Percentiles rank a stretch among this genome's conserved stretches.
phyloP scores from a whole-genome alignment of 164 flowering plant species.

The Magnolia changhungtana region DNA sequence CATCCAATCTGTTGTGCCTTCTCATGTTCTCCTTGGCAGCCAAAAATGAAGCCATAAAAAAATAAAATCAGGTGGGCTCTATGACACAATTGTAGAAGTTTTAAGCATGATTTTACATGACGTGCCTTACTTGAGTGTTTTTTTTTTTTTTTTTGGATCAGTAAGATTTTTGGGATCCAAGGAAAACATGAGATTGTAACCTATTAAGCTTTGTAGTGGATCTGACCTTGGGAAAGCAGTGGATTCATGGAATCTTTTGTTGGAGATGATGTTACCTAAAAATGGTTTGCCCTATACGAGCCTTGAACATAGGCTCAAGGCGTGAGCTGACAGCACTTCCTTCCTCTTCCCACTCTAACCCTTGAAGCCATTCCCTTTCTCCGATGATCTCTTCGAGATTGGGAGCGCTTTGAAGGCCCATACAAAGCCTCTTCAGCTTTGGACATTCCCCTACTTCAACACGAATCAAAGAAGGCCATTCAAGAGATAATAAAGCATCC shows the following conservation, averaged over 20 bases:
- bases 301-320: not conserved
- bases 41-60: no score
- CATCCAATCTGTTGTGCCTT: no score
- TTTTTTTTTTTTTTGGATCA: no score
- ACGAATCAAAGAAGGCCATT: not conserved
- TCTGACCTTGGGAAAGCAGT: not conserved
- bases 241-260: no score
- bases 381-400: not conserved
- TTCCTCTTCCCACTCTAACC: slow-evolving; percentile 3
- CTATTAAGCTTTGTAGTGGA: no score
- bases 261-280: not conserved
- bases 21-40: no score
- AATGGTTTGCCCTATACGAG: not conserved
- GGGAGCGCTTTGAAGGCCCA: not conserved
- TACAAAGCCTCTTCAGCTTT: not conserved
- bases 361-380: slow-evolving; percentile 1
- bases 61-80: no score
- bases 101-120: no score
- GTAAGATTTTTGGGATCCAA: no score
- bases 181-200: no score
- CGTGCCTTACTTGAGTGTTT: no score
- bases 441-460: not conserved
- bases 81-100: no score
- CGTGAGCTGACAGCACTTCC: not conserved
- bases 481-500: not conserved